Base-by-base conservation (phyloP, 2,329 filamentous ascomycete genomes). In the Paecilomyces formosus region DNA sequence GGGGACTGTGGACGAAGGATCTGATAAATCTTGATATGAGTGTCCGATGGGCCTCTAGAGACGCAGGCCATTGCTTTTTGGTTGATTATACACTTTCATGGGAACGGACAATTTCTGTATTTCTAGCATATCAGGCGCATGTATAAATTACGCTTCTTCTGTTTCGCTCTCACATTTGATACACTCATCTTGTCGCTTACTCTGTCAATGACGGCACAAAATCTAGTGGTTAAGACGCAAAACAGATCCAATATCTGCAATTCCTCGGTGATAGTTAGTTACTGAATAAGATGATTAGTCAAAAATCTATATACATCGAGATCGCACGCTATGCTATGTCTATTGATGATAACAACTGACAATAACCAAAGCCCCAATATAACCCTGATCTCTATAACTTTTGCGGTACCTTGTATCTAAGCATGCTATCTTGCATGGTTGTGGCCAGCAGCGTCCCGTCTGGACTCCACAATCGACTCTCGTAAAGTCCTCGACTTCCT, bases 361-460 rank as follows among this genome's bases (percentile, higher is more conserved):
- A 45, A 18, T 9, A 45, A 7, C 13, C n/a, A 21, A 45, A 18
- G 7, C n/a, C 3, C 39, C 39, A 45, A 45, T 4, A 39, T 18
- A 9, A 21, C 39, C n/a, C 3, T 18, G 15, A 15, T 18, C 39
- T 45, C 39, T 45, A 45, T 45, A 52, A 22, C 22, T 52, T 52
- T 22, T 28, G 7, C 7, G 5, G 50, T 8, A 22, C 64, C 21
- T 62, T 60, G n/a, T 74, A 57, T 49, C 72, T 65, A 54, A 81
- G 65, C 71, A 81, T 68, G 5, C 79, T 78, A 63, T 83, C 81
- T 63, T 82, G 81, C 61, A 79, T 72, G 12, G 77, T 74, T 18
- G 74, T 81, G 8, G 74, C 78, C 51, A 82, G 60, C 62, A 82
- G 72, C 12, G 65, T 66, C 1, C 79, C 79, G 62, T 73, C 68